Conservation (phyloP, 768 basidiomycete genomes). For the Russula vinacea region DNA sequence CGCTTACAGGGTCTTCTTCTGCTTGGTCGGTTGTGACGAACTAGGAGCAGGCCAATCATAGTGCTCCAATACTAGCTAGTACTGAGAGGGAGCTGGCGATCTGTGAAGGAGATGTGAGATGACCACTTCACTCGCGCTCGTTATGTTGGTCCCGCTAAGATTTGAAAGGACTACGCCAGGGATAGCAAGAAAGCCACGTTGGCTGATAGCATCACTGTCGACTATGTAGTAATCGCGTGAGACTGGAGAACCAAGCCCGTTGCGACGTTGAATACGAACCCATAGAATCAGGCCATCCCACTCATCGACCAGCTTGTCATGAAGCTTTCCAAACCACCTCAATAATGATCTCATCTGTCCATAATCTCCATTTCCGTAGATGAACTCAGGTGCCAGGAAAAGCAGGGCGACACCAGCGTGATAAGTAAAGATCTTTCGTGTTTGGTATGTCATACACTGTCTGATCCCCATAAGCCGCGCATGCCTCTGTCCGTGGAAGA, state of each 20-base stretch:
- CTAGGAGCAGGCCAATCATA: conserved; percentile 3
- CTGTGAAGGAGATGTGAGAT: neutral
- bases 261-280: neutral
- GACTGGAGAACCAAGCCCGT: neutral
- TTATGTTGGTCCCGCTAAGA: neutral
- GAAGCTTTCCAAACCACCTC: conserved; percentile 16
- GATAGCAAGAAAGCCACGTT: conserved; percentile 41
- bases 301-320: conserved; percentile 14
- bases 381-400: conserved; percentile 20
- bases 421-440: conserved; percentile 15
- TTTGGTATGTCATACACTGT: neutral
- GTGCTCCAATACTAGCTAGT: conserved; percentile 8
- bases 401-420: conserved; percentile 19
- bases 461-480: conserved; percentile 14
- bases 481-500: conserved; percentile 20
- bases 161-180: conserved; percentile 31
- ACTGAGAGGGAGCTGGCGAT: neutral
- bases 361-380: conserved; percentile 16
- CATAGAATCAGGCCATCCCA: conserved; percentile 21
- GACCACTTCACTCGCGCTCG: neutral
- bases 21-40: conserved; percentile 38
- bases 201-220: conserved; percentile 38
- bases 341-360: conserved; percentile 16
- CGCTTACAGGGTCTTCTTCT: conserved; percentile 33
- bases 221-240: conserved; percentile 26